Percentiles rank a stretch among this genome's conserved stretches.
Conservation (phyloP, 176 grass and related monocot genomes). For the Rhynchospora breviuscula region DNA sequence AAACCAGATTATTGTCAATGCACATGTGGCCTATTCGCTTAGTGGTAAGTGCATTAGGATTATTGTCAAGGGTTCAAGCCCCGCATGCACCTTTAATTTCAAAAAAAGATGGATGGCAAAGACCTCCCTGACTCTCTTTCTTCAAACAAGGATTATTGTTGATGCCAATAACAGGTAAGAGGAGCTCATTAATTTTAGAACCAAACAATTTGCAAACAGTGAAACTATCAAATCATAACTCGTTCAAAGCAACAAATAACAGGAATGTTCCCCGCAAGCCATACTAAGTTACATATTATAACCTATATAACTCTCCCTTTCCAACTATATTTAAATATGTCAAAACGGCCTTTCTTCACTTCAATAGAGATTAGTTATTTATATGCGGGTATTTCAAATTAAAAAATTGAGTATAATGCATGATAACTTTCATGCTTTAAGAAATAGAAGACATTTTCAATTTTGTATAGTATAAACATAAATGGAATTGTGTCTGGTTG, state of each 20-base stretch:
- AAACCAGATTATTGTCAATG: background rate
- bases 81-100: no score
- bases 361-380: background rate
- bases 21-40: no score
- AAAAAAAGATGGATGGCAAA: no score
- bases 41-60: no score
- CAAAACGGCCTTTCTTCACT: background rate
- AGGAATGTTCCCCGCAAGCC: background rate
- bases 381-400: background rate
- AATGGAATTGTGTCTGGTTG: background rate
- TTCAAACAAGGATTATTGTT: no score
- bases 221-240: background rate
- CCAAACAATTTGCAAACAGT: background rate
- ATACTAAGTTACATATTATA: background rate
- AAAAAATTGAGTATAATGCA: background rate
- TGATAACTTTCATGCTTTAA: background rate
- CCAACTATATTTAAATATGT: background rate
- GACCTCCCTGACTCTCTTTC: no score
- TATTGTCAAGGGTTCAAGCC: no score
- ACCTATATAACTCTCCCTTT: background rate
- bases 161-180: background rate
- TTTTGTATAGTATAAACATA: conserved; percentile 1
- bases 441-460: background rate
- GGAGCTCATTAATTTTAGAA: background rate
- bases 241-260: background rate